These are phyloP conservation scores for Vanrija humicola DNA, from an alignment of 1,284 basidiomycete species.

Conservation along the genomic window DNA sequence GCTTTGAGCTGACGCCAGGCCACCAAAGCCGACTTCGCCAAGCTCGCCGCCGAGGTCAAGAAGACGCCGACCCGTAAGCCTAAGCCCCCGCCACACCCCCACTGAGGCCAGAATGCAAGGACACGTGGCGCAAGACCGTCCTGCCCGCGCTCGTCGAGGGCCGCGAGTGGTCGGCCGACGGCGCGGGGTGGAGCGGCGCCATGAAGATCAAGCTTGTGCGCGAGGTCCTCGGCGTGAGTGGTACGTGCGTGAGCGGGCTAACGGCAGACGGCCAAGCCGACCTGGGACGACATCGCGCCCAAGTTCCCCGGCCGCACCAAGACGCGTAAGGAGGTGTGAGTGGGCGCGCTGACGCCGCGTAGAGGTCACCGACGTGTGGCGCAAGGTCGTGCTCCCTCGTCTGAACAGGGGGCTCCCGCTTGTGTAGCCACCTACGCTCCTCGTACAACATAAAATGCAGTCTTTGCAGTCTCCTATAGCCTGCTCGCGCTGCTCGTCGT, in stretches of 20 bases:
- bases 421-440: slow-evolving; percentile 1
- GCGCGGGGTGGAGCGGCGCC: slow-evolving; percentile 14
- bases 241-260: not conserved
- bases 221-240: slow-evolving; percentile 19
- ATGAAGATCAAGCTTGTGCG: slow-evolving; percentile 20
- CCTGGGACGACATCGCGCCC: slow-evolving; percentile 16
- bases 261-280: slow-evolving; percentile 19
- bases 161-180: slow-evolving; percentile 20
- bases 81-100: not conserved
- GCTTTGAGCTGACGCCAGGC: slow-evolving; percentile 7
- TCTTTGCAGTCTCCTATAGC: too few relatives aligned
- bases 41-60: slow-evolving; percentile 4
- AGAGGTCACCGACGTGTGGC: slow-evolving; percentile 38
- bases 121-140: slow-evolving; percentile 36
- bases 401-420: slow-evolving; percentile 26
- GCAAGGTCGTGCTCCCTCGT: slow-evolving; percentile 30
- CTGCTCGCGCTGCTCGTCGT: too few relatives aligned
- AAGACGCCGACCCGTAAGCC: slow-evolving; percentile 18
- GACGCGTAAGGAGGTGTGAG: slow-evolving; percentile 21
- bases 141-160: slow-evolving; percentile 17
- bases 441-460: too few relatives aligned
- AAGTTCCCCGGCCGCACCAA: slow-evolving; percentile 15
- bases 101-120: slow-evolving; percentile 28
- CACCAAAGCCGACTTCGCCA: slow-evolving; percentile 1
- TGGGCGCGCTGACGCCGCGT: slow-evolving; percentile 1